Evolutionary conservation across 331 rosid genomes (phyloP).

Genomic region (Cucumis variabilis): DNA sequence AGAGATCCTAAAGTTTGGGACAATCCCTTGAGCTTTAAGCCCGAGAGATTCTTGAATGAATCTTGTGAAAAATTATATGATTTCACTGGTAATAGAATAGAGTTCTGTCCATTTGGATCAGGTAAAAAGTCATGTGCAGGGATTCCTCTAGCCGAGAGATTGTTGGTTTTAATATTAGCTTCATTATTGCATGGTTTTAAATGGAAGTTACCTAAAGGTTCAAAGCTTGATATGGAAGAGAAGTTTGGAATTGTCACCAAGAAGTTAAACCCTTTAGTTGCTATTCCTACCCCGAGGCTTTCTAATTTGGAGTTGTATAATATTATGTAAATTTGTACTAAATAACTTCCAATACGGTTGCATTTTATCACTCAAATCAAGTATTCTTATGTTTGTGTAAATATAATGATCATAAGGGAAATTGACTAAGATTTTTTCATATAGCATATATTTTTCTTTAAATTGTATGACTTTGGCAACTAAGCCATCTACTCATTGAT

Average conservation of each 20-base stretch:
- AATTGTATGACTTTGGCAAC: too few relatives aligned
- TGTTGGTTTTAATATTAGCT: slow-evolving; percentile 33
- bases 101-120: slow-evolving; percentile 54
- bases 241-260: slow-evolving; percentile 42
- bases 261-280: slow-evolving; percentile 39
- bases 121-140: slow-evolving; percentile 56
- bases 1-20: slow-evolving; percentile 18
- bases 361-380: too few relatives aligned
- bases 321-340: too few relatives aligned
- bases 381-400: too few relatives aligned
- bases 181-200: slow-evolving; percentile 48
- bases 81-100: slow-evolving; percentile 20
- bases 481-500: too few relatives aligned
- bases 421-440: too few relatives aligned
- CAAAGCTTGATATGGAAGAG: slow-evolving; percentile 33
- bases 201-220: slow-evolving; percentile 44
- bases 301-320: slow-evolving; percentile 42
- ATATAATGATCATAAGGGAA: too few relatives aligned
- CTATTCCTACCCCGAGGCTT: slow-evolving; percentile 43
- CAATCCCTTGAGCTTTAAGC: slow-evolving; percentile 40
- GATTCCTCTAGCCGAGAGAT: slow-evolving; percentile 43
- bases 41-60: slow-evolving; percentile 37
- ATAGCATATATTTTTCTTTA: too few relatives aligned
- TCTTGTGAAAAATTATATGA: not conserved
- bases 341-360: too few relatives aligned